Conservation (phyloP, 108 stramenopile genomes). For the Schizochytrium sp. region DNA sequence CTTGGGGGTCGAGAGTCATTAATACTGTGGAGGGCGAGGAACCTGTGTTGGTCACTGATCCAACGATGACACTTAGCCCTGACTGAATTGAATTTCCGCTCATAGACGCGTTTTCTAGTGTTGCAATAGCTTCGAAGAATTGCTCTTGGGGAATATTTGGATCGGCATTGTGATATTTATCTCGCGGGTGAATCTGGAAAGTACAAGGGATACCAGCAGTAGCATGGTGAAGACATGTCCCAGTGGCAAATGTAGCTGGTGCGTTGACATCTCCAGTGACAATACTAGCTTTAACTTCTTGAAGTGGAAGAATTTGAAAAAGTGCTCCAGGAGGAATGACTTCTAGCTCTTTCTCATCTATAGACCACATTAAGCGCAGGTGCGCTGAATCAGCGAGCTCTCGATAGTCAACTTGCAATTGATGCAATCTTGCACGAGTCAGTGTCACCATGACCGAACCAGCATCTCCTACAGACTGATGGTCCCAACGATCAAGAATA, state of each 20-base stretch:
- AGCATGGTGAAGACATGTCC: background rate
- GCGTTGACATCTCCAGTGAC: background rate
- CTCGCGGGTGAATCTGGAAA: background rate
- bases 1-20: background rate
- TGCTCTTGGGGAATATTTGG: background rate
- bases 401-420: slow-evolving; percentile 7
- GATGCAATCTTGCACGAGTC: background rate
- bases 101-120: background rate
- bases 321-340: background rate
- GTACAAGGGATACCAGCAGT: background rate
- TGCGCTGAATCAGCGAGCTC: slow-evolving; percentile 35
- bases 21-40: background rate
- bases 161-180: background rate
- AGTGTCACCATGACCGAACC: background rate
- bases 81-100: background rate
- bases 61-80: background rate
- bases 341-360: background rate
- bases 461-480: background rate
- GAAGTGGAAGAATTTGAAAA: background rate
- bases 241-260: background rate
- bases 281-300: background rate
- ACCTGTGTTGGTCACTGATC: background rate
- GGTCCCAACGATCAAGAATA: slow-evolving; percentile 17
- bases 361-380: background rate
- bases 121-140: background rate